These are phyloP conservation scores for Talaromyces sp. DNA, from an alignment of 2,329 filamentous ascomycete species.

Conservation along the genomic window DNA sequence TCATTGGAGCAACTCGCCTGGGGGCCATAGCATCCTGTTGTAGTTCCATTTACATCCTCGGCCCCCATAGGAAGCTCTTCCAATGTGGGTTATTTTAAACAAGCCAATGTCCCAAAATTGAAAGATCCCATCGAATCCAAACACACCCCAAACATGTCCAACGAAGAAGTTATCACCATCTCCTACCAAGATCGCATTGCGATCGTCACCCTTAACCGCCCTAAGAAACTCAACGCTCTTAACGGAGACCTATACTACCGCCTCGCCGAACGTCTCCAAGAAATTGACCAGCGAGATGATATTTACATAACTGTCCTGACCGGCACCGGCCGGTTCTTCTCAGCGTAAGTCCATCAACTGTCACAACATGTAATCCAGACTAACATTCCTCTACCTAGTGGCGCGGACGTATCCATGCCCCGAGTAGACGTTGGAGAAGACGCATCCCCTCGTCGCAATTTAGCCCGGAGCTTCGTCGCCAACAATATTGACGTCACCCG, in stretches of 20 bases:
- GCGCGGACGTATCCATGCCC: slow-evolving; percentile 72
- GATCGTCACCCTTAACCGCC: slow-evolving; percentile 82
- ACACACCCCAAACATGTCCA: slow-evolving; percentile 24
- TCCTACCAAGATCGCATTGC: slow-evolving; percentile 71
- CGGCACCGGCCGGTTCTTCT: slow-evolving; percentile 80
- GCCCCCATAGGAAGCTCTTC: background rate
- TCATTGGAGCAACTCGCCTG: too few relatives aligned
- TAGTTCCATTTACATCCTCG: background rate
- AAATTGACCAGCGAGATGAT: slow-evolving; percentile 77
- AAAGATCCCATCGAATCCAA: background rate
- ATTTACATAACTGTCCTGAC: slow-evolving; percentile 83
- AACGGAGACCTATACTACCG: slow-evolving; percentile 73
- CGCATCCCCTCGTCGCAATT: slow-evolving; percentile 55
- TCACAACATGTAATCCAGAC: background rate
- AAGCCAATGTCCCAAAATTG: background rate
- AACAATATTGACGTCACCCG: slow-evolving; percentile 89
- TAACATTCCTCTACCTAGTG: slow-evolving; percentile 57
- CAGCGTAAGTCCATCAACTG: slow-evolving; percentile 64
- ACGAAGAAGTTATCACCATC: slow-evolving; percentile 57
- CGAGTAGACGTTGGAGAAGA: slow-evolving; percentile 37
- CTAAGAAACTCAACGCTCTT: slow-evolving; percentile 85
- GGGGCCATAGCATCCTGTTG: background rate
- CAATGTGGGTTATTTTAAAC: background rate
- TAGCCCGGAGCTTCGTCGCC: slow-evolving; percentile 72
- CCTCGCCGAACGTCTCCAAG: slow-evolving; percentile 71